A percentile compares a stretch with the other conserved stretches of the same genome.
Conservation (phyloP, 345 rosid genomes). For the rapeseed (Brassica napus) region DNA sequence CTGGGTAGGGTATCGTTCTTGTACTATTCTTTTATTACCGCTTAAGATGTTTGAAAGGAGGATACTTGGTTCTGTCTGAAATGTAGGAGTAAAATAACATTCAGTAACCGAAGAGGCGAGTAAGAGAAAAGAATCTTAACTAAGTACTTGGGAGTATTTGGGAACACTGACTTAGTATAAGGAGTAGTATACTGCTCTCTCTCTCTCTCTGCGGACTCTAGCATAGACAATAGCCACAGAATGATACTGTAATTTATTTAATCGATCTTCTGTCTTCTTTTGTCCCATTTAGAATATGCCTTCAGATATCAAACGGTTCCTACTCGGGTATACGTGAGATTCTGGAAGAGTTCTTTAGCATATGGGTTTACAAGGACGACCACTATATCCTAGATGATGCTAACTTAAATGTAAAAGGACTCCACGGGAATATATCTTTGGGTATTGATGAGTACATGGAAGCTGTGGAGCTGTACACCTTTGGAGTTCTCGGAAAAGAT, state of each 20-base stretch:
- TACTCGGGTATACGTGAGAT: constrained; percentile 53
- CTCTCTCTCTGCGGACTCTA: background rate
- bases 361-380: constrained; percentile 59
- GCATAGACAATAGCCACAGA: background rate
- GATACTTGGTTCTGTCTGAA: background rate
- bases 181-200: background rate
- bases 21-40: constrained; percentile 1
- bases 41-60: background rate
- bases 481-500: constrained; percentile 58
- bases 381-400: constrained; percentile 42
- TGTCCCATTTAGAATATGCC: constrained; percentile 57
- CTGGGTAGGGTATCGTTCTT: constrained; percentile 49
- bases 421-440: constrained; percentile 42
- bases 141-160: no score
- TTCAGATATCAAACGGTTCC: constrained; percentile 70
- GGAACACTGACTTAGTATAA: background rate
- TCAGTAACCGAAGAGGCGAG: background rate
- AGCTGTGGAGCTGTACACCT: constrained; percentile 66
- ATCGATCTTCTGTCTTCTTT: constrained; percentile 14
- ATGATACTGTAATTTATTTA: background rate
- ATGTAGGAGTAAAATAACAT: background rate
- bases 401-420: constrained; percentile 35
- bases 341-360: constrained; percentile 72
- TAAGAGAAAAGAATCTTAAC: background rate
- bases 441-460: constrained; percentile 55